phyloP scores from a whole-genome alignment of 257 asterid genomes.

The Mitragyna speciosa region DNA sequence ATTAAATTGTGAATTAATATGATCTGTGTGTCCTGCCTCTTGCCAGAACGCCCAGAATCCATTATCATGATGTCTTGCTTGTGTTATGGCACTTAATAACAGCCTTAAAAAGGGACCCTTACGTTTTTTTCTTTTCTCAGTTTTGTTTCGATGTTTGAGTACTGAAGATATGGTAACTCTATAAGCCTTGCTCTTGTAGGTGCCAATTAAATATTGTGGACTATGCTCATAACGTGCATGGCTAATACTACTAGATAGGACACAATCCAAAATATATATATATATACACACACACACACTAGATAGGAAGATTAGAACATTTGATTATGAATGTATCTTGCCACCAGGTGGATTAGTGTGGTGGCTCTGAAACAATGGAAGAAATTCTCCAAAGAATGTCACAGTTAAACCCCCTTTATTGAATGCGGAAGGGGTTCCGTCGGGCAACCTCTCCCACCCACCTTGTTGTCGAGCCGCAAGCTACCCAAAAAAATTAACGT shows the following conservation, averaged over 20 bases:
- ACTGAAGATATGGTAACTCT: neutral
- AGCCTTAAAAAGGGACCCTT: neutral
- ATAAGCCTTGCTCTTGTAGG: neutral
- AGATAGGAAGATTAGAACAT: neutral
- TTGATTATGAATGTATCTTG: neutral
- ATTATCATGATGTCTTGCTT: neutral
- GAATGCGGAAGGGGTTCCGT: neutral
- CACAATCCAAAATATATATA: too few species aligned
- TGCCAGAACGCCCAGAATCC: neutral
- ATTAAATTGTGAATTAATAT: conserved; percentile 11
- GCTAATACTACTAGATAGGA: neutral
- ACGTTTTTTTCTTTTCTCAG: neutral
- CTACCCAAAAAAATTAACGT: conserved; percentile 7
- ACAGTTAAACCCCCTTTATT: conserved; percentile 17
- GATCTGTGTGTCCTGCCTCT: neutral
- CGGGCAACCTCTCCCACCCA: conserved; percentile 12
- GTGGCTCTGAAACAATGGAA: conserved; percentile 79
- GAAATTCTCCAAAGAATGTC: conserved; percentile 57
- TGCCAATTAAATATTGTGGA: neutral
- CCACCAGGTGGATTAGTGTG: conserved; percentile 68
- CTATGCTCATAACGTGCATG: neutral
- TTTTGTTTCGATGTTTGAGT: neutral
- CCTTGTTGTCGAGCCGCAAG: neutral
- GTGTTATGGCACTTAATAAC: neutral
- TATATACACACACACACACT: too few species aligned